phyloP scores from a whole-genome alignment of 805 yeast genomes.

The Zygosaccharomyces pseudorouxii region DNA sequence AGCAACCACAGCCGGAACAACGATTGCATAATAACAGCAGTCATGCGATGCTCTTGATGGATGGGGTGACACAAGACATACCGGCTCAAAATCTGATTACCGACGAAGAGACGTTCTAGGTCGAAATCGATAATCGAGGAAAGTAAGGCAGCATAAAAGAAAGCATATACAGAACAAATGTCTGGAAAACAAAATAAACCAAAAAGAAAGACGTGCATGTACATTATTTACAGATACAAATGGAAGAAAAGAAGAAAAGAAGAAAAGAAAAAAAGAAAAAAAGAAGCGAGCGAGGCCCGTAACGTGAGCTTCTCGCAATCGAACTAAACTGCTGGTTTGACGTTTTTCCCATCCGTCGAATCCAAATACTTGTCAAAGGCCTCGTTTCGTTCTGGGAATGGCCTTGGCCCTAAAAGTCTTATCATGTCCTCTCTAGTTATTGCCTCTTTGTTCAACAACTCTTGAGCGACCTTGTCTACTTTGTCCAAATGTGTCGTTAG shows the following conservation, averaged over 20 bases:
- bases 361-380: slow-evolving; percentile 87
- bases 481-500: slow-evolving; percentile 63
- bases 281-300: background rate
- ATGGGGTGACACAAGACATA: slow-evolving; percentile 4
- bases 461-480: slow-evolving; percentile 83
- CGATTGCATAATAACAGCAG: background rate
- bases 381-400: slow-evolving; percentile 84
- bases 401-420: slow-evolving; percentile 83
- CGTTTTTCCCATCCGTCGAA: slow-evolving; percentile 14
- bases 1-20: background rate
- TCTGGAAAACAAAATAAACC: background rate
- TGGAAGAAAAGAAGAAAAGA: background rate
- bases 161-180: background rate
- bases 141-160: background rate
- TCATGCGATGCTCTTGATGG: background rate
- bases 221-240: slow-evolving; percentile 1
- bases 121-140: background rate
- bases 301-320: background rate
- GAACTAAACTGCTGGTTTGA: background rate
- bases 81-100: slow-evolving; percentile 30
- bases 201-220: background rate
- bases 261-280: background rate
- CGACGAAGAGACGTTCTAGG: slow-evolving; percentile 35
- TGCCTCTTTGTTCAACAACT: slow-evolving; percentile 79
- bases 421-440: slow-evolving; percentile 94